These are phyloP conservation scores for Sporothrix globosa DNA, from an alignment of 2,329 filamentous ascomycete genomes.

Conservation along the genomic window DNA sequence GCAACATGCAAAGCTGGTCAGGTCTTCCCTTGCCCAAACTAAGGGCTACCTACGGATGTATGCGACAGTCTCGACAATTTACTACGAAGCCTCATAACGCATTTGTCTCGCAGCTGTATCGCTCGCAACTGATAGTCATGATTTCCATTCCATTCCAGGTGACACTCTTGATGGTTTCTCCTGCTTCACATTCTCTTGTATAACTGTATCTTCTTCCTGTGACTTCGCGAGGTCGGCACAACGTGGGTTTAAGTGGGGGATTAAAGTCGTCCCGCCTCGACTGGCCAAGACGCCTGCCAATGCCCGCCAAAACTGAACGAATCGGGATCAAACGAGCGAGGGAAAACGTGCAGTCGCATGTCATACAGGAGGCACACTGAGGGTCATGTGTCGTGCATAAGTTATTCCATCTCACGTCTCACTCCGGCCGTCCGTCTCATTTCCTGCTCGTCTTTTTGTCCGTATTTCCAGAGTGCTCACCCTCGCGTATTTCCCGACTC, in stretches of 20 bases:
- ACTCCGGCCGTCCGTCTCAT: too few relatives aligned
- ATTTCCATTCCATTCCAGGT: neutral
- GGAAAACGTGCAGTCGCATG: neutral
- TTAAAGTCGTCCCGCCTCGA: slow-evolving; percentile 11
- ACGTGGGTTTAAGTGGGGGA: neutral
- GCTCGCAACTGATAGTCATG: neutral
- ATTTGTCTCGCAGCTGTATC: too few relatives aligned
- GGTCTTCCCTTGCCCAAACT: neutral
- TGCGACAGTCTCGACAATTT: neutral
- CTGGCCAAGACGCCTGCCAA: too few relatives aligned
- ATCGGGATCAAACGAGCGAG: slow-evolving; percentile 29
- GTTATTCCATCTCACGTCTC: too few relatives aligned
- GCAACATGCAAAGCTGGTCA: neutral
- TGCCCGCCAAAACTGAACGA: too few relatives aligned
- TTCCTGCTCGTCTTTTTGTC: neutral
- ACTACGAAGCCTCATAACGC: too few relatives aligned
- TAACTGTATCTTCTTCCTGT: too few relatives aligned
- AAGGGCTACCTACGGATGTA: neutral
- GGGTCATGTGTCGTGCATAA: neutral
- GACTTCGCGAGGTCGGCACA: neutral
- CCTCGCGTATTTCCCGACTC: neutral
- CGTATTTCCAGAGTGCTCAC: slow-evolving; percentile 24
- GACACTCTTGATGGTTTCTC: too few relatives aligned
- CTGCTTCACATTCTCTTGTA: too few relatives aligned
- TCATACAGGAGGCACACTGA: neutral